These are phyloP conservation scores for Blastocystis hominis DNA, from an alignment of 352 stramenopile species.

Conservation along the genomic window DNA sequence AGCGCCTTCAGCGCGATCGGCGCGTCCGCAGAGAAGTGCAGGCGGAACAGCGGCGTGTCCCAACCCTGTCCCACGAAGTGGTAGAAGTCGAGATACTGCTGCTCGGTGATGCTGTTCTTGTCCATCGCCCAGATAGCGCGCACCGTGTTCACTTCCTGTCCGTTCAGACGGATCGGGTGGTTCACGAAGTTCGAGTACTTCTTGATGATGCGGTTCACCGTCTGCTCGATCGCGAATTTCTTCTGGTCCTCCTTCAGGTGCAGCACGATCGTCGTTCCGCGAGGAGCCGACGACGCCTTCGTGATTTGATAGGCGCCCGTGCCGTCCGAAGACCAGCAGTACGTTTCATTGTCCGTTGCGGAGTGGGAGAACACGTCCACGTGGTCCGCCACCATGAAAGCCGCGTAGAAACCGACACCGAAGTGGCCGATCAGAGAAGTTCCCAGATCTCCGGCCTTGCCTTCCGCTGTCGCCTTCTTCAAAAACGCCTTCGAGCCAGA, in stretches of 20 bases:
- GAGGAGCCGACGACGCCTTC: constrained; percentile 68
- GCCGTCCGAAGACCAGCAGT: constrained; percentile 73
- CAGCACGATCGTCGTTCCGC: constrained; percentile 89
- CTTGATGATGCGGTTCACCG: constrained; percentile 88
- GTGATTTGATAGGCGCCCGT: constrained; percentile 70
- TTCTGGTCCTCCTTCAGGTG: constrained; percentile 86
- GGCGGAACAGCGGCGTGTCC: constrained; percentile 79
- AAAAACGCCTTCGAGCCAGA: constrained; percentile 92
- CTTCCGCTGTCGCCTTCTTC: constrained; percentile 75
- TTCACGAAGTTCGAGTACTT: constrained; percentile 99
- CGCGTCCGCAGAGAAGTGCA: constrained; percentile 94
- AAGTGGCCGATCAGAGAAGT: constrained; percentile 88
- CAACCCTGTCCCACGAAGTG: constrained; percentile 86
- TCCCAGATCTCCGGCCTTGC: constrained; percentile 61
- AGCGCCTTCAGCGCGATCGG: constrained; percentile 92
- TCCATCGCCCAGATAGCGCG: constrained; percentile 92
- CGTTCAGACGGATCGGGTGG: constrained; percentile 94
- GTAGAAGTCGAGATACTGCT: constrained; percentile 92
- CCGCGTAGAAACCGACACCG: constrained; percentile 97
- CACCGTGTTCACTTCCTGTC: constrained; percentile 90
- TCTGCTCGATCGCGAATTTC: constrained; percentile 78
- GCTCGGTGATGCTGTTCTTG: constrained; percentile 83
- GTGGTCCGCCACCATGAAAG: constrained; percentile 95
- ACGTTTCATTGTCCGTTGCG: constrained; percentile 48
- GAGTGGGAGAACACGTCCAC: constrained; percentile 76